phyloP scores from a whole-genome alignment of 768 basidiomycete genomes.

The Macrolepiota albuminosa region DNA sequence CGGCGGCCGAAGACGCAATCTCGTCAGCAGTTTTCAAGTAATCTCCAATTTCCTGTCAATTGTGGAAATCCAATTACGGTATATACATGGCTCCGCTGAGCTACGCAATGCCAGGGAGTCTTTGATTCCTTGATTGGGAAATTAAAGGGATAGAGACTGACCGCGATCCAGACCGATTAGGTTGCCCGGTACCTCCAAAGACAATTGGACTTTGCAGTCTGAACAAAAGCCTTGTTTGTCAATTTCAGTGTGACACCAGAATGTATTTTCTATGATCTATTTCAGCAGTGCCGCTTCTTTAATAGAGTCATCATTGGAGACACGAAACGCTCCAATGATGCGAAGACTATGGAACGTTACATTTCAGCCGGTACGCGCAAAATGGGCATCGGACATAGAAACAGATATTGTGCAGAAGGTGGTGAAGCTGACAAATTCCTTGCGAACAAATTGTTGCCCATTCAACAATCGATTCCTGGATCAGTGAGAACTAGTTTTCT shows the following conservation, averaged over 20 bases:
- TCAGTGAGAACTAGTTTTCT: neutral
- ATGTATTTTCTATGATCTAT: neutral
- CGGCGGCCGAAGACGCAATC: neutral
- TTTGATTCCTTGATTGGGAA: no score
- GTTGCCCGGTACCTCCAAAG: no score
- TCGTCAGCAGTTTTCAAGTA: neutral
- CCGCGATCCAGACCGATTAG: no score
- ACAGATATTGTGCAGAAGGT: neutral
- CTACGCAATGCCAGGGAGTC: no score
- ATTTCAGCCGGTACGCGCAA: neutral
- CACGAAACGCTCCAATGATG: neutral
- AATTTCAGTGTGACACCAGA: neutral
- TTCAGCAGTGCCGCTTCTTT: neutral
- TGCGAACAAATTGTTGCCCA: neutral
- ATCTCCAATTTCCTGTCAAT: neutral
- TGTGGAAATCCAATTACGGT: neutral
- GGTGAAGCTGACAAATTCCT: neutral
- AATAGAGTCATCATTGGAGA: neutral
- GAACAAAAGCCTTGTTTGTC: neutral
- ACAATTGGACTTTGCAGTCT: neutral
- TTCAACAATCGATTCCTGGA: neutral
- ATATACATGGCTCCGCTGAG: no score
- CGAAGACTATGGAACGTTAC: neutral
- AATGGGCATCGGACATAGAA: neutral
- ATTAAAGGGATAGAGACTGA: neutral